Percentiles rank a stretch among this genome's conserved stretches.
These are phyloP conservation scores for Bryoerythrophyllum caledonicum DNA, from an alignment of 225 moss, liverwort and hornwort species.

Conservation along the genomic window DNA sequence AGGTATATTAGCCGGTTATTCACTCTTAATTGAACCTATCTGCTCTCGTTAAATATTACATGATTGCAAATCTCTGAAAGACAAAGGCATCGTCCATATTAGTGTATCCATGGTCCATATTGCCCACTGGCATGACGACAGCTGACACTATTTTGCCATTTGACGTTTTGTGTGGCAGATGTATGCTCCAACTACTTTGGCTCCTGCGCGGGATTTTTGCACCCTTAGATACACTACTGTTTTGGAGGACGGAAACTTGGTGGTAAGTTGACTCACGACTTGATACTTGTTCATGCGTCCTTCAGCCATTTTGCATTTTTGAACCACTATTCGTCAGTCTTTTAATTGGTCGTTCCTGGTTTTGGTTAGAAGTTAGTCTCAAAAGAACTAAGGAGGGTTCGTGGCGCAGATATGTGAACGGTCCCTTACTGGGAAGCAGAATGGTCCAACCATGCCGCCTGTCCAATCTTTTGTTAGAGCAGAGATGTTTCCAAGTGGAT, in stretches of 20 bases:
- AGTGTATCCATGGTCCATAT: not conserved
- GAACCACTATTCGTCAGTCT: conserved; percentile 2
- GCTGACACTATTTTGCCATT: conserved; percentile 11
- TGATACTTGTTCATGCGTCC: not conserved
- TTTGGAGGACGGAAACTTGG: conserved; percentile 91
- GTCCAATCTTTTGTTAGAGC: conserved; percentile 94
- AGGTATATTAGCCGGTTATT: conserved; percentile 45
- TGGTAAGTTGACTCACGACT: conserved; percentile 54
- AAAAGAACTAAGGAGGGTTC: conserved; percentile 7
- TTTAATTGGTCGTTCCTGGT: conserved; percentile 5
- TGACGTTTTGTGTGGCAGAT: conserved; percentile 56
- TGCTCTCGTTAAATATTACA: not conserved
- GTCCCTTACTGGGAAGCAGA: conserved; percentile 85
- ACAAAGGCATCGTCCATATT: not conserved
- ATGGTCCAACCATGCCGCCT: conserved; percentile 90
- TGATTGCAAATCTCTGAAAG: not conserved
- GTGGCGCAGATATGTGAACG: conserved; percentile 83
- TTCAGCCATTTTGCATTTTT: conserved; percentile 1
- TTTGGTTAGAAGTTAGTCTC: not conserved
- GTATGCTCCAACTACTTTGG: conserved; percentile 96
- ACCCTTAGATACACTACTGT: conserved; percentile 91
- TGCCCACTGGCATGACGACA: not conserved
- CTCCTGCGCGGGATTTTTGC: conserved; percentile 95
- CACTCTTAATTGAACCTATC: not conserved
- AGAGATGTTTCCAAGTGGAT: conserved; percentile 96